A percentile compares a stretch with the other conserved stretches of the same genome.
Conservation (phyloP, 768 basidiomycete species). For the Russula sp. region DNA sequence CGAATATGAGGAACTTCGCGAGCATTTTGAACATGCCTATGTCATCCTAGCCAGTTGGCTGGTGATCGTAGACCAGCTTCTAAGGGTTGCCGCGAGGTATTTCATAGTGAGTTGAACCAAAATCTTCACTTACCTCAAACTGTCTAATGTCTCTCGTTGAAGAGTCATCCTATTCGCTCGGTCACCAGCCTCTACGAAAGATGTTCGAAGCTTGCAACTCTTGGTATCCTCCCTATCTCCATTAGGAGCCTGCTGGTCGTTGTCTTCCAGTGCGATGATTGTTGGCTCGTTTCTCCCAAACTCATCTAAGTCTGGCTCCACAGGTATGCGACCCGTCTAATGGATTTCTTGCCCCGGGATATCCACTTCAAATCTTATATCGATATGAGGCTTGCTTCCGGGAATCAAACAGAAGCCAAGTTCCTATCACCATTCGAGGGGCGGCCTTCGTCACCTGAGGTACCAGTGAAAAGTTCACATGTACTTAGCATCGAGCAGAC, state of each 20-base stretch:
- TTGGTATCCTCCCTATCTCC: neutral
- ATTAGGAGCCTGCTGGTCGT: neutral
- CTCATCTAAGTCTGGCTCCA: neutral
- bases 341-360: neutral
- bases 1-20: constrained; percentile 15
- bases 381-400: neutral
- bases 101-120: constrained; percentile 6
- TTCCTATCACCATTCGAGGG: neutral
- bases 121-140: neutral
- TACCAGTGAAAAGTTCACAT: neutral
- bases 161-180: neutral
- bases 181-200: neutral
- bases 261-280: constrained; percentile 3
- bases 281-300: neutral
- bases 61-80: neutral
- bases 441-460: neutral
- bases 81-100: neutral
- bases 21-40: neutral
- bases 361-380: neutral
- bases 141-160: neutral
- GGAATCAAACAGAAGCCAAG: too few species aligned
- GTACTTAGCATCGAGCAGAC: neutral
- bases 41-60: constrained; percentile 9
- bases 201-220: neutral
- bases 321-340: neutral